A percentile compares a stretch with the other conserved stretches of the same genome.
Conservation (phyloP, 2,329 filamentous ascomycete species). For the Elsinoe australis region DNA sequence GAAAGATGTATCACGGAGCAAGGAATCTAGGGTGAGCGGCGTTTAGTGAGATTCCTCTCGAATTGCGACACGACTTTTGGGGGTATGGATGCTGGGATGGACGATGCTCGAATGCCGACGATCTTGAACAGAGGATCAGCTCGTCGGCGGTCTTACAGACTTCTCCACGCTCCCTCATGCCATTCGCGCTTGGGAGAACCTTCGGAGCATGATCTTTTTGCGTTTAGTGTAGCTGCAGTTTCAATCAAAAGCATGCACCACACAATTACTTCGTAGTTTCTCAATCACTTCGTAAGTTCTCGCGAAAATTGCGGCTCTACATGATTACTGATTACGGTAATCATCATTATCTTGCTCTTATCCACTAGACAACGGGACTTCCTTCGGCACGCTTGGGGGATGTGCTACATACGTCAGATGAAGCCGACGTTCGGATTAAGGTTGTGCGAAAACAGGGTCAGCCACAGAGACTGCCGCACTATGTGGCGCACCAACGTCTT, state of each 20-base stretch:
- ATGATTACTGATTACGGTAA: too few species aligned
- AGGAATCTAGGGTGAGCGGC: conserved; percentile 7
- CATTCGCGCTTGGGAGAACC: conserved; percentile 8
- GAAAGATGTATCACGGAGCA: conserved; percentile 14
- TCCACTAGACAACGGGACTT: too few species aligned
- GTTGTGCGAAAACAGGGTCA: too few species aligned
- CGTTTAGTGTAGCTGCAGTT: conserved; percentile 8
- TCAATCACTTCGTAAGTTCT: too few species aligned
- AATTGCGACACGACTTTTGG: conserved; percentile 5
- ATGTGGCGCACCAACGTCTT: too few species aligned
- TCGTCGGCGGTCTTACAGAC: conserved; percentile 5
- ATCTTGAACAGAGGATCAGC: neutral
- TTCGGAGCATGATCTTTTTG: conserved; percentile 11
- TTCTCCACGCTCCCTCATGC: conserved; percentile 14
- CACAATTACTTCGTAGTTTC: neutral
- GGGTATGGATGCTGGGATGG: conserved; percentile 15
- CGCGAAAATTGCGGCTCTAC: too few species aligned
- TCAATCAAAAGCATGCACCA: neutral
- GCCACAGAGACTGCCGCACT: too few species aligned
- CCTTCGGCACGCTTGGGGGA: too few species aligned
- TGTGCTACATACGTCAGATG: too few species aligned
- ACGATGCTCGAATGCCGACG: conserved; percentile 9
- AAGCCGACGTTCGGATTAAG: too few species aligned
- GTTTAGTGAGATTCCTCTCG: neutral
- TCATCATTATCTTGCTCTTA: too few species aligned